Conservation (phyloP, 371 early-diverging fungal species). For the Zancudomyces culisetae region DNA sequence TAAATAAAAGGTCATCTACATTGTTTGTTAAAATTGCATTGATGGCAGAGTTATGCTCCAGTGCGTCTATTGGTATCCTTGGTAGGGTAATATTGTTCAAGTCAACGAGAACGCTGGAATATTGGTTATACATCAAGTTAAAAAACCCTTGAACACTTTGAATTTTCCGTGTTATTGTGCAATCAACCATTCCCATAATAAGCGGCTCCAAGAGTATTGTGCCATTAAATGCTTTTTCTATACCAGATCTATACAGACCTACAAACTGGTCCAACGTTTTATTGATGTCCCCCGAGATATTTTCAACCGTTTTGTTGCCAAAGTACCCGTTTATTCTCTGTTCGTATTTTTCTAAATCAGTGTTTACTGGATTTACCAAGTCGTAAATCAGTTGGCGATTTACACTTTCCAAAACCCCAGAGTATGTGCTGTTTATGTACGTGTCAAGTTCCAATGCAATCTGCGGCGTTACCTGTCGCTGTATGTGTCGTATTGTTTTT, state of each 20-base stretch:
- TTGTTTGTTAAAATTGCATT: too few relatives aligned
- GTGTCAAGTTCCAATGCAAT: neutral
- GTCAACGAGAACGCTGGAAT: too few relatives aligned
- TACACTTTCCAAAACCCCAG: neutral
- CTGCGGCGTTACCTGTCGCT: neutral
- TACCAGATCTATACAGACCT: neutral
- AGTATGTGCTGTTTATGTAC: neutral
- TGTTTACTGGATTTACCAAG: neutral
- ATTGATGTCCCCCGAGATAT: neutral
- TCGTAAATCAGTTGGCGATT: neutral
- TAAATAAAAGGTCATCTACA: too few relatives aligned
- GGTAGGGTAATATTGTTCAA: too few relatives aligned
- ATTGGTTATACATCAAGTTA: too few relatives aligned
- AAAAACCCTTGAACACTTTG: neutral
- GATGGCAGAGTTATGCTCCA: too few relatives aligned
- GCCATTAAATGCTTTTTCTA: neutral
- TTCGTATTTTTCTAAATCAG: too few relatives aligned
- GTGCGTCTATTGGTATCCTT: too few relatives aligned
- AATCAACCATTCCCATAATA: neutral
- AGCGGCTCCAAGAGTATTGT: neutral
- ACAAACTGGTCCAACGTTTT: neutral
- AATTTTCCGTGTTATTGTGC: slow-evolving; percentile 1
- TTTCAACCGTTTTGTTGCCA: too few relatives aligned
- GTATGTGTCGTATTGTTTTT: neutral
- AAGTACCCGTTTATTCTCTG: neutral